These are phyloP conservation scores for Rhizomucor pusillus DNA, from an alignment of 371 early-diverging fungal species.

Conservation along the genomic window DNA sequence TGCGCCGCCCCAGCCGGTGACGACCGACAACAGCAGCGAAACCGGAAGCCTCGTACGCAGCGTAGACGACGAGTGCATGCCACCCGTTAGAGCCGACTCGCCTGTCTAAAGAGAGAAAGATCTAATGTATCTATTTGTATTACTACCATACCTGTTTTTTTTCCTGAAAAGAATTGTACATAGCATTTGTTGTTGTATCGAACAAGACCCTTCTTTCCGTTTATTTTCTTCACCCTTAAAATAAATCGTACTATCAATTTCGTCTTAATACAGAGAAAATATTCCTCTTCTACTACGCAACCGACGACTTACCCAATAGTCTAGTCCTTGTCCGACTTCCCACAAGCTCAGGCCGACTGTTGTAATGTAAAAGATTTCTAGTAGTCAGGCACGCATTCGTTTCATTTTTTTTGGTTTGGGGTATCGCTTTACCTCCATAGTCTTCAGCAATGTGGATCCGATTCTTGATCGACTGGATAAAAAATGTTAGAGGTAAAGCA, in stretches of 20 bases:
- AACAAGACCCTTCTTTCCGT: too few relatives aligned
- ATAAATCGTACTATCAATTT: constrained; percentile 6
- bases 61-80: constrained; percentile 4
- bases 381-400: too few relatives aligned
- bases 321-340: constrained; percentile 70
- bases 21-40: constrained; percentile 2
- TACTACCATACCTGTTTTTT: background rate
- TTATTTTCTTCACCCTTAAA: background rate
- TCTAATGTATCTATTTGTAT: background rate
- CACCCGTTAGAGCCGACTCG: constrained; percentile 1
- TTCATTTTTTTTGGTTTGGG: too few relatives aligned
- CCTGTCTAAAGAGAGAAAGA: constrained; percentile 2
- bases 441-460: constrained; percentile 53
- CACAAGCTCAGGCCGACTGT: constrained; percentile 61
- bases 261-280: background rate
- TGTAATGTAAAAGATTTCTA: too few relatives aligned
- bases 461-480: constrained; percentile 40
- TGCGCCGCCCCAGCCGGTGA: constrained; percentile 4
- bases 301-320: constrained; percentile 58
- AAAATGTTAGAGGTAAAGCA: background rate
- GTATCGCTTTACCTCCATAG: constrained; percentile 34
- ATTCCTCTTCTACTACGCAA: background rate
- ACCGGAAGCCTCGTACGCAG: constrained; percentile 12
- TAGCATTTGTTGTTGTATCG: too few relatives aligned
- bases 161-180: too few relatives aligned